Conservation (phyloP, 306 rosid species). For the Lagenaria siceraria region DNA sequence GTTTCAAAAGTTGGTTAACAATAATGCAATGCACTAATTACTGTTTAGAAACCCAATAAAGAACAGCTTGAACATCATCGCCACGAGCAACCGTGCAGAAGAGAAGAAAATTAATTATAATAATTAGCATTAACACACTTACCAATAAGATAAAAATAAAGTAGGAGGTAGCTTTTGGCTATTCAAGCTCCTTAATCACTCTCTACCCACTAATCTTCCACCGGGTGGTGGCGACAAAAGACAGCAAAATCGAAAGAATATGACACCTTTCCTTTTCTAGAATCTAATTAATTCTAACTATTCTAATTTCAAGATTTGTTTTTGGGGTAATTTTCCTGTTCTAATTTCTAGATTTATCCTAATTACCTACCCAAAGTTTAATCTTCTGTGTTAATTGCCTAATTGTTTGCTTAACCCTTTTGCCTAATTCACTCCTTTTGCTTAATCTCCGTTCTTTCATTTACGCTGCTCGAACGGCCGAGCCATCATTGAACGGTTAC, state of each 20-base stretch:
- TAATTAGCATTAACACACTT: constrained; percentile 6
- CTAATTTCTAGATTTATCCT: background rate
- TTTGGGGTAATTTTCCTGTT: background rate
- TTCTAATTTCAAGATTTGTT: background rate
- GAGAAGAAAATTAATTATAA: background rate
- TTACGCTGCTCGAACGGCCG: constrained; percentile 21
- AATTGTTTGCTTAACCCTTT: background rate
- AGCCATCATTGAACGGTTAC: constrained; percentile 16
- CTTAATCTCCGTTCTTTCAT: background rate
- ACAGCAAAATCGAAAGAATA: constrained; percentile 24
- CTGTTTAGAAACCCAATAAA: constrained; percentile 11
- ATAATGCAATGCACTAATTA: background rate
- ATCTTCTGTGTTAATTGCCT: background rate
- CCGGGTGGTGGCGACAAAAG: constrained; percentile 20
- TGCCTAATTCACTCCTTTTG: constrained; percentile 1
- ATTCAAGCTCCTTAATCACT: constrained; percentile 1
- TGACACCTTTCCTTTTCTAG: constrained; percentile 14
- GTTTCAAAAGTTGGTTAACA: background rate
- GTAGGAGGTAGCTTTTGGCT: constrained; percentile 16
- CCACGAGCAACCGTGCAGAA: background rate
- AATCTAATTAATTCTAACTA: constrained; percentile 8
- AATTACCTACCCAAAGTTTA: background rate
- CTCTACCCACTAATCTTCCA: background rate
- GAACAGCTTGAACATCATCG: constrained; percentile 13
- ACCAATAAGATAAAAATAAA: constrained; percentile 7